Base-by-base conservation (phyloP, 257 asterid genomes). In the Schizonepeta tenuifolia region DNA sequence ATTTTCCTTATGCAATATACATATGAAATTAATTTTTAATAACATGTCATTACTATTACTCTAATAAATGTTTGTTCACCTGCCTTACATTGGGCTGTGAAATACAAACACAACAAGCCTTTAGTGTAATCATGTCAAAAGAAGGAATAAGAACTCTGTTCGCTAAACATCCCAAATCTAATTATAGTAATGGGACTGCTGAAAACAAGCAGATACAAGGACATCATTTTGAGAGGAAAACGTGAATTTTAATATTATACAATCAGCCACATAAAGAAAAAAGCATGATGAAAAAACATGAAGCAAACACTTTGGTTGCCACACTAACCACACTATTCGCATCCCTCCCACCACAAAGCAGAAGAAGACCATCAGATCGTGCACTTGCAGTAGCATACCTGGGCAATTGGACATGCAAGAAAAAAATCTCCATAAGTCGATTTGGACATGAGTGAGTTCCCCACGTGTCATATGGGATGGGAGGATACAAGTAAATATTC, bases 311-410 rank as follows among this genome's bases (percentile, higher is more conserved):
- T 54, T 13, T 11, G 20, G 47, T 69, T 59, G 70, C 43, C 63
- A 17, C 47, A 79, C 97, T 81, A 72, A 95, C 99, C 97, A 95
- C 99, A 76, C 97, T 95, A 72, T 86, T 92, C 11, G 93, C 96
- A 77, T 95, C 99, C 91, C 99, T 92, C 78, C 99, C 99, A 71
- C 99, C 99, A 76, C 99, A 95, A 22, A 95, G 97, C 77, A 95
- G 87, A 79, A 95, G 98, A 83, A 95, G 98, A 71, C 99, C 99
- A 85, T 95, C 99, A 58, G 99, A 92, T 70, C 99, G 95, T 15
- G 99, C 99, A 79, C 99, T 95, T 65, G 99, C 98, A 63, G 98
- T 95, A 20, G 99, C 98, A 74, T 95, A 95, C 99, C 99, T 95
- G 81, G 51, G 59, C 53, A 57, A 60, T 72, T 36, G 74, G 59